Base-by-base conservation (phyloP, 371 early-diverging fungal species). In the Mucor sp. region DNA sequence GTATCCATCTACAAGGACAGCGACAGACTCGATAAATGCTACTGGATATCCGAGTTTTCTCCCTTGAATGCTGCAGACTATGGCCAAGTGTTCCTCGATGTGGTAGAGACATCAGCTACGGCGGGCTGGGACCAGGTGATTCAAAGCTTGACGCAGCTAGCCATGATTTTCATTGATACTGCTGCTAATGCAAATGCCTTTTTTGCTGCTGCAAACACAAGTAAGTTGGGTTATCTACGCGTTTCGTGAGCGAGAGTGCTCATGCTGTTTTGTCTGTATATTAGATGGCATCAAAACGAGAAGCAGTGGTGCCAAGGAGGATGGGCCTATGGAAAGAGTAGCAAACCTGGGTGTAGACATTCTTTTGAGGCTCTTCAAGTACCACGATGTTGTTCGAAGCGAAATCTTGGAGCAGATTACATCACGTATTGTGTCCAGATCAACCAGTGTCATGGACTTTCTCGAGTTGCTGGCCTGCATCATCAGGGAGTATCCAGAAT, bases 401-500 rank as follows among this genome's bases (percentile, higher is more conserved):
- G 88, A 88, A 69, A 85, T 89, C 27, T 68, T 89, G 47, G 87
- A 87, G 32, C 87, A 87, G 62, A 86, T 89, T 56, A 81, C 84
- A 32, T 85, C 85, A 5, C 82, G 88, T 47, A 79, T 89, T 44
- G 80, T 89, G 6, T 82, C 87, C 19, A 82, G 83, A 37, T 82
- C 88, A 2, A 56, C 69, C 14, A 86, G 87, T 59, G 82, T 82
- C 2, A 59, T 63, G 9, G 70, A 76, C 43, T 89, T 88, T 55
- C 61, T 89, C n/a, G 61, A 71, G 21, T 63, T 89, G 9, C 61
- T 89, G 6, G 78, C 83, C 23, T 66, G 63, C 0, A 80, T 87
- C 14, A 82, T 85, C 3, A 74, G 67, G 33, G 78, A 85, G 8
- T 69, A 78, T 23, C 74, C 86, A 4, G 65, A 81, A 23, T 62